These are phyloP conservation scores for Hemerocallis citrina DNA, from an alignment of 106 monocot species.

Conservation along the genomic window DNA sequence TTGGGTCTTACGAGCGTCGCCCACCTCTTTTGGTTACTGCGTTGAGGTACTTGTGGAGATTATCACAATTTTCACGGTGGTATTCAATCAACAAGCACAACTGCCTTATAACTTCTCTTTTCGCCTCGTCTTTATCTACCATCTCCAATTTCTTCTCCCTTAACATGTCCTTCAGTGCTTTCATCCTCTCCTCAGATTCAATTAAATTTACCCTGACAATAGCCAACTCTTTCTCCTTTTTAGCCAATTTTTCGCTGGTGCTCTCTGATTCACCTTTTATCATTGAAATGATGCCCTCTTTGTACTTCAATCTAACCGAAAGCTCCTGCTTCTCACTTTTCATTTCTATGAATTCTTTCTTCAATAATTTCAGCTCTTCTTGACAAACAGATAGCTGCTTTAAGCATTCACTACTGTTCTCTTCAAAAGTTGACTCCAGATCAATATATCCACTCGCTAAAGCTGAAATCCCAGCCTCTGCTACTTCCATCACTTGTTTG, in stretches of 20 bases:
- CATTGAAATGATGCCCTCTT: conserved; percentile 24
- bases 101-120: conserved; percentile 75
- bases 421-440: conserved; percentile 19
- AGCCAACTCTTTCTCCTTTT: conserved; percentile 19
- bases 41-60: conserved; percentile 25
- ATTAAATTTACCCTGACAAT: conserved; percentile 1
- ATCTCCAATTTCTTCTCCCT: conserved; percentile 27
- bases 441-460: conserved; percentile 13
- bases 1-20: neutral
- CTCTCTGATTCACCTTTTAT: conserved; percentile 23
- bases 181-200: conserved; percentile 19
- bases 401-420: conserved; percentile 13
- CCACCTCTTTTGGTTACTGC: conserved; percentile 9
- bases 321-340: conserved; percentile 27
- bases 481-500: conserved; percentile 20
- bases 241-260: conserved; percentile 14
- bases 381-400: conserved; percentile 20
- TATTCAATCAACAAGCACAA: conserved; percentile 67
- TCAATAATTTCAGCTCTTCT: conserved; percentile 24
- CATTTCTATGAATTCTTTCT: conserved; percentile 19
- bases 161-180: conserved; percentile 22
- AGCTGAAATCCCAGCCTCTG: conserved; percentile 16
- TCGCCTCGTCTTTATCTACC: conserved; percentile 39
- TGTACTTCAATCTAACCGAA: conserved; percentile 22
- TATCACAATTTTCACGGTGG: conserved; percentile 50